These are phyloP conservation scores for Ustilago tritici DNA, from an alignment of 1,284 basidiomycete genomes.

Conservation along the genomic window DNA sequence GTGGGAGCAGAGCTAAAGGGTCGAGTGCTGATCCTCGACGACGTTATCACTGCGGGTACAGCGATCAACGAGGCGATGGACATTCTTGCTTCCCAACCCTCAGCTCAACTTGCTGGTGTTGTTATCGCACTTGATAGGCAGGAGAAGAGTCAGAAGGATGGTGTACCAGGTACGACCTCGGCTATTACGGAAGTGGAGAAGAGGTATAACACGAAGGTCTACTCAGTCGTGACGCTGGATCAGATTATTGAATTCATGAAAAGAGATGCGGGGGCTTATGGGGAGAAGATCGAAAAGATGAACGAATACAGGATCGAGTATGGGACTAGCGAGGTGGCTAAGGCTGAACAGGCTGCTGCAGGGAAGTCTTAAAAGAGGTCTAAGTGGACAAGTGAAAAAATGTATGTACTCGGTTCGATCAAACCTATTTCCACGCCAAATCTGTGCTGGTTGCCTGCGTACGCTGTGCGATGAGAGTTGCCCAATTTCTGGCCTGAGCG, in stretches of 20 bases:
- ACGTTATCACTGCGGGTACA: constrained; percentile 91
- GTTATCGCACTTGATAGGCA: constrained; percentile 90
- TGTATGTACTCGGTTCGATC: not conserved
- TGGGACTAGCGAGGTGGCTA: constrained; percentile 72
- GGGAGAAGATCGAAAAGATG: constrained; percentile 81
- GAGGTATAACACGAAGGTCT: constrained; percentile 78
- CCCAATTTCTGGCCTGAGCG: too few species aligned
- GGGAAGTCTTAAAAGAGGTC: constrained; percentile 2
- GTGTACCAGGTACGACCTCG: constrained; percentile 52
- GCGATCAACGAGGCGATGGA: constrained; percentile 68
- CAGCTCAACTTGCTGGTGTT: constrained; percentile 80
- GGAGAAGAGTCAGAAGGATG: constrained; percentile 78
- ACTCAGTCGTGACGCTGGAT: constrained; percentile 83
- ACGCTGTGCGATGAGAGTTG: too few species aligned
- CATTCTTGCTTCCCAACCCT: constrained; percentile 55
- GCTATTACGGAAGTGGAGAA: constrained; percentile 80
- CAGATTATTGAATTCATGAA: constrained; percentile 89
- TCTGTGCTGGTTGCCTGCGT: too few species aligned
- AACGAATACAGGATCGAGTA: constrained; percentile 83
- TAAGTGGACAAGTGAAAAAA: not conserved
- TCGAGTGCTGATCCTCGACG: constrained; percentile 84
- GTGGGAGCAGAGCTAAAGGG: constrained; percentile 87
- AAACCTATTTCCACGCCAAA: too few species aligned
- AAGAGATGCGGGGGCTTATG: constrained; percentile 72
- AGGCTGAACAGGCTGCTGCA: constrained; percentile 22